A percentile compares a stretch with the other conserved stretches of the same genome.
These are phyloP conservation scores for Xylaria telfairii DNA, from an alignment of 495 filamentous ascomycete genomes.

Conservation along the genomic window DNA sequence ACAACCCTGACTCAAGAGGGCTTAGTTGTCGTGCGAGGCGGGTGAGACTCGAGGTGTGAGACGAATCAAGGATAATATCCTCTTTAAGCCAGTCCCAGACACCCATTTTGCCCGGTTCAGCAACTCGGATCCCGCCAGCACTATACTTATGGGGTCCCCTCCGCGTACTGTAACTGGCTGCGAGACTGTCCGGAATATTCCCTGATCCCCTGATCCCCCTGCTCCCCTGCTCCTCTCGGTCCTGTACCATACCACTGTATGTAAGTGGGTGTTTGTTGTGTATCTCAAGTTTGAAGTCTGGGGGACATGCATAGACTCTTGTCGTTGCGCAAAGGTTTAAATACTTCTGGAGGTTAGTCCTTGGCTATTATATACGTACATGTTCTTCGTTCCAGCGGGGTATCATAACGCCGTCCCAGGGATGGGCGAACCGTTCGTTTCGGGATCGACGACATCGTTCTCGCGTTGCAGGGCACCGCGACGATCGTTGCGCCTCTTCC, in stretches of 20 bases:
- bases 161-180: neutral
- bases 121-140: neutral
- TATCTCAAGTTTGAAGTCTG: neutral
- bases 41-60: slow-evolving; percentile 13
- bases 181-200: neutral
- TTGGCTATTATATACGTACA: too few species aligned
- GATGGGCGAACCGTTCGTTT: slow-evolving; percentile 42
- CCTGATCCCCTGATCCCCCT: neutral
- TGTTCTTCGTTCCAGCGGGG: too few species aligned
- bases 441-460: slow-evolving; percentile 41
- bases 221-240: too few species aligned
- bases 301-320: too few species aligned
- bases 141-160: neutral
- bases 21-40: neutral
- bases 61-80: neutral
- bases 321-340: too few species aligned
- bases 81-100: slow-evolving; percentile 2
- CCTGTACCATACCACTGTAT: too few species aligned
- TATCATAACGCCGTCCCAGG: too few species aligned
- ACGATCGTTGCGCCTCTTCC: slow-evolving; percentile 64
- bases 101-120: neutral
- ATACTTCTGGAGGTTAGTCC: too few species aligned
- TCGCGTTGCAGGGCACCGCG: slow-evolving; percentile 38
- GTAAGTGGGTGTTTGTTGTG: too few species aligned
- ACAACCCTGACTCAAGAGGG: neutral